These are phyloP conservation scores for Cyclotella sp. DNA, from an alignment of 108 stramenopile genomes.

Conservation along the genomic window DNA sequence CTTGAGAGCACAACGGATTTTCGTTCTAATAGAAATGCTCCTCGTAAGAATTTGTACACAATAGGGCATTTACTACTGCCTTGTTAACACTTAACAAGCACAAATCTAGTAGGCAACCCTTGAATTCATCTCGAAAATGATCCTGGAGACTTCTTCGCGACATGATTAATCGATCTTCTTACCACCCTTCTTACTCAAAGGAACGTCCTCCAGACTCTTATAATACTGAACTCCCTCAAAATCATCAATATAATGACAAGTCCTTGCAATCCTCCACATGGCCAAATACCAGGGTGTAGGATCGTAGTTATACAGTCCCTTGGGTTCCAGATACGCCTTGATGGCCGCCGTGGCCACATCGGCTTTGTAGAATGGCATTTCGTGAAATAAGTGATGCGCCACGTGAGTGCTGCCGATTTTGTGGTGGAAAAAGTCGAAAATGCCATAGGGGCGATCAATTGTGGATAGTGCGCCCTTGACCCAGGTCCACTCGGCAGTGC, in stretches of 20 bases:
- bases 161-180: slow-evolving; percentile 27
- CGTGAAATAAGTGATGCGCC: slow-evolving; percentile 97
- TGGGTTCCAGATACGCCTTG: slow-evolving; percentile 85
- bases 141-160: not conserved
- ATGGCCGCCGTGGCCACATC: slow-evolving; percentile 92
- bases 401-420: slow-evolving; percentile 97
- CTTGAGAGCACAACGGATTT: too few species aligned
- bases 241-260: slow-evolving; percentile 91
- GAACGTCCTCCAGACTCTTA: slow-evolving; percentile 86
- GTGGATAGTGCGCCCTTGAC: slow-evolving; percentile 96
- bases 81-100: too few species aligned
- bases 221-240: slow-evolving; percentile 87
- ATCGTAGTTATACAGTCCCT: slow-evolving; percentile 94
- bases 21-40: too few species aligned
- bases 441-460: slow-evolving; percentile 96
- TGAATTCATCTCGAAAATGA: not conserved
- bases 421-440: slow-evolving; percentile 98
- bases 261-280: slow-evolving; percentile 89
- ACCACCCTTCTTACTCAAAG: slow-evolving; percentile 63
- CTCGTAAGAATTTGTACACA: too few species aligned
- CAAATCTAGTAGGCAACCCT: not conserved
- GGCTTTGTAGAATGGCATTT: slow-evolving; percentile 99
- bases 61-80: too few species aligned
- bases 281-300: slow-evolving; percentile 86
- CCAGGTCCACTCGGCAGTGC: slow-evolving; percentile 97